Evolutionary conservation across 2,329 filamentous ascomycete genomes (phyloP).

Genomic region (Arthroderma sp.): DNA sequence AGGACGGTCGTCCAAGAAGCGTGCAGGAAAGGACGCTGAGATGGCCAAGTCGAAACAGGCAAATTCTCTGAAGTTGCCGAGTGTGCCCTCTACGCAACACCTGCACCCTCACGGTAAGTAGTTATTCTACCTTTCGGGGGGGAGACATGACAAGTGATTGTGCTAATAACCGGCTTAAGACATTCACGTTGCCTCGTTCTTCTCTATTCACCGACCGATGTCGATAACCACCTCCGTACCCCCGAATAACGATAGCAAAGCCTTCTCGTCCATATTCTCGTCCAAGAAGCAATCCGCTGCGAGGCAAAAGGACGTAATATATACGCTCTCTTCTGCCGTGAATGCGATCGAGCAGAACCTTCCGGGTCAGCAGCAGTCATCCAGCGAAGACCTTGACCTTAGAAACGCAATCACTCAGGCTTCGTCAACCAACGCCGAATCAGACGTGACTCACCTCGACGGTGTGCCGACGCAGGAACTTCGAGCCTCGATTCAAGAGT

Average conservation of each 20-base stretch:
- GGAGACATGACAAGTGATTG: neutral
- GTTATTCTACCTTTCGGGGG: neutral
- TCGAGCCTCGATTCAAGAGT: slow-evolving; percentile 55
- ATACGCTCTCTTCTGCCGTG: slow-evolving; percentile 46
- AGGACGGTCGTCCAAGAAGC: slow-evolving; percentile 26
- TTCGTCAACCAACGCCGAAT: slow-evolving; percentile 22
- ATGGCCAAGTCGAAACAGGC: slow-evolving; percentile 29
- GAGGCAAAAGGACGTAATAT: slow-evolving; percentile 48
- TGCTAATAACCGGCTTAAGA: slow-evolving; percentile 43
- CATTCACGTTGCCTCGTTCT: slow-evolving; percentile 80
- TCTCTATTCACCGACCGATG: slow-evolving; percentile 89
- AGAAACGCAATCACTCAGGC: slow-evolving; percentile 22
- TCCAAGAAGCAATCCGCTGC: slow-evolving; percentile 37
- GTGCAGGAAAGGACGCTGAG: slow-evolving; percentile 25
- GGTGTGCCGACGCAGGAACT: slow-evolving; percentile 46
- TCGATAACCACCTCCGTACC: slow-evolving; percentile 75
- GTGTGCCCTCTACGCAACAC: slow-evolving; percentile 39
- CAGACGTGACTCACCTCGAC: slow-evolving; percentile 30
- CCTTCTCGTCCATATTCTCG: slow-evolving; percentile 78
- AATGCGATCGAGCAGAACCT: slow-evolving; percentile 33
- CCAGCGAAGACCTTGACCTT: slow-evolving; percentile 25
- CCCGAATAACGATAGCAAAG: slow-evolving; percentile 55
- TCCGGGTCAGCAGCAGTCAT: slow-evolving; percentile 19
- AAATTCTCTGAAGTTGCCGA: slow-evolving; percentile 34
- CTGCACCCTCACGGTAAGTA: slow-evolving; percentile 37